These are phyloP conservation scores for Coniochaeta sp. DNA, from an alignment of 2,329 filamentous ascomycete genomes.

Conservation along the genomic window DNA sequence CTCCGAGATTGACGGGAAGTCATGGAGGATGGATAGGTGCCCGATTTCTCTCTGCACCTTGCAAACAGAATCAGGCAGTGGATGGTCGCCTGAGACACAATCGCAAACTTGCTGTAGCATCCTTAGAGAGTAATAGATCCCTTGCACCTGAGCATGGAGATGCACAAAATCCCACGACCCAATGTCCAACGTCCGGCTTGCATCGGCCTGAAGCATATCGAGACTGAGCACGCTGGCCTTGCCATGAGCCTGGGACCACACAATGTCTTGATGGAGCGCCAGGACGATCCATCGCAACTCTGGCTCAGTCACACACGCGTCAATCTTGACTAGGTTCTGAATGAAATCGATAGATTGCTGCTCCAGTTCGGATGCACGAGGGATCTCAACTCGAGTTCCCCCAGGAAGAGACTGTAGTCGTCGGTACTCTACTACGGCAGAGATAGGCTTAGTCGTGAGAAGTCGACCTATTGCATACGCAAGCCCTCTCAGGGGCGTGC, in stretches of 20 bases:
- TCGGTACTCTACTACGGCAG: constrained; percentile 28
- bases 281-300: constrained; percentile 25
- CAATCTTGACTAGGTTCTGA: constrained; percentile 15
- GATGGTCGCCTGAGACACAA: constrained; percentile 14
- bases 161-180: constrained; percentile 54
- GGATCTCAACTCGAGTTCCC: constrained; percentile 24
- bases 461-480: constrained; percentile 27
- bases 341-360: constrained; percentile 16
- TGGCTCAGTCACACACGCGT: constrained; percentile 4
- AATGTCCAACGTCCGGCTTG: constrained; percentile 20
- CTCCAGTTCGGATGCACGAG: constrained; percentile 10
- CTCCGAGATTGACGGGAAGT: constrained; percentile 7
- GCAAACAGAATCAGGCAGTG: not conserved
- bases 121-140: constrained; percentile 53
- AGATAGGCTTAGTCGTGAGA: constrained; percentile 7
- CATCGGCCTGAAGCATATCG: constrained; percentile 19
- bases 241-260: constrained; percentile 20
- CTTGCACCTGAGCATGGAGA: constrained; percentile 52
- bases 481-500: constrained; percentile 24
- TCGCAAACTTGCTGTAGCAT: constrained; percentile 44
- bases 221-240: constrained; percentile 21
- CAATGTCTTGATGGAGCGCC: constrained; percentile 27
- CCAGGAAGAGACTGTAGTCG: constrained; percentile 22
- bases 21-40: not conserved
- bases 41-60: not conserved